These are phyloP conservation scores for Venturia carpophila DNA, from an alignment of 2,329 filamentous ascomycete genomes.

Conservation along the genomic window DNA sequence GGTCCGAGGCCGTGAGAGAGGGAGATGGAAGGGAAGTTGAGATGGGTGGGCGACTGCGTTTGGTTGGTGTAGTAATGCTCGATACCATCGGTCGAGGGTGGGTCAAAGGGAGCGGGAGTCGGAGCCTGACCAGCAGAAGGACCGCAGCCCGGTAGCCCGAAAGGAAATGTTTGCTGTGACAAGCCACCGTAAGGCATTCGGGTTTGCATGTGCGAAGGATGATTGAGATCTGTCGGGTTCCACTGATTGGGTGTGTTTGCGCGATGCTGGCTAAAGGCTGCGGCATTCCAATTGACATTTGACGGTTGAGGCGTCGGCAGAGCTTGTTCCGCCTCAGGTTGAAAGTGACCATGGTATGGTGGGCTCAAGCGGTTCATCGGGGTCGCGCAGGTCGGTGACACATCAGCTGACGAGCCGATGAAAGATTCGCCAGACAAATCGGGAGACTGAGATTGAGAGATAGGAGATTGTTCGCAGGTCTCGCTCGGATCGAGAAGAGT, in stretches of 20 bases:
- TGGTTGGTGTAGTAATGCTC: conserved; percentile 6
- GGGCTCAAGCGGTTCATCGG: background rate
- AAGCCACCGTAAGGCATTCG: background rate
- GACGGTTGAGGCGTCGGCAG: background rate
- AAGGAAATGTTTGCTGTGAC: background rate
- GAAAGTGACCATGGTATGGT: background rate
- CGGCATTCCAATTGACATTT: background rate
- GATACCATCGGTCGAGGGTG: background rate
- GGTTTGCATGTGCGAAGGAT: background rate
- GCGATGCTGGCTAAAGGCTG: background rate
- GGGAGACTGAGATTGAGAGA: conserved; percentile 1
- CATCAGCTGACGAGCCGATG: background rate
- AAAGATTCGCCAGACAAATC: background rate
- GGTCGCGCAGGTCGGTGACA: background rate
- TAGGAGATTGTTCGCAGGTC: background rate
- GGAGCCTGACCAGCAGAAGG: background rate
- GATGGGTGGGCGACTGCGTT: background rate
- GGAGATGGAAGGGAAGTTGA: background rate
- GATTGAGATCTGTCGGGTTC: background rate
- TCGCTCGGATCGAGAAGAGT: background rate
- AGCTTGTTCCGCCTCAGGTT: background rate
- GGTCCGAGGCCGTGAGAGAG: background rate
- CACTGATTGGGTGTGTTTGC: background rate
- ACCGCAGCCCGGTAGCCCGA: background rate
- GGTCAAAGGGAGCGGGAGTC: background rate